Base-by-base conservation (phyloP, 352 stramenopile species). In the Phytophthora macrochlamydospora region DNA sequence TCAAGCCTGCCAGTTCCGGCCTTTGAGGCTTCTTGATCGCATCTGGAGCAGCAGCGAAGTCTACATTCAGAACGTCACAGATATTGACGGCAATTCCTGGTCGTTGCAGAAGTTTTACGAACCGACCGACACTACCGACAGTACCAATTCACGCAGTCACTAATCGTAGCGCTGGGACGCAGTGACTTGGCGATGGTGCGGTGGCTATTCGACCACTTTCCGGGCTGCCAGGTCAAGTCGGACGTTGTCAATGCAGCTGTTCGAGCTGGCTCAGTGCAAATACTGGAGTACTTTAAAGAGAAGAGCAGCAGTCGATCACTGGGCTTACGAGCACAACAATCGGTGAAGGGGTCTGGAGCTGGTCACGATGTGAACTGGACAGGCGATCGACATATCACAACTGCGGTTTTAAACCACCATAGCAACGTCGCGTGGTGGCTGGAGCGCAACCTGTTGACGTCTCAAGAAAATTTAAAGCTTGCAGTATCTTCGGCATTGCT, bases 341-440 rank as follows among this genome's bases (percentile, higher is more conserved):
- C 14, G 14, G 14, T 35, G n/a, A 0, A 35, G 11, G 3, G 45
- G 14, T 52, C 18, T 31, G 35, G 29, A 1, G 38, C 24, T 2
- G 51, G 51, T 0, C 24, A 61, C 6, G n/a, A 3, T 4, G 55
- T 51, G n/a, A 33, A 56, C 35, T 67, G 60, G 60, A 38, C 44
- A 18, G 43, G n/a, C 0, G 18, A 24, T 24, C 14, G 30, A 13
- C 28, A 55, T 37, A 50, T 59, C 5, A 37, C 38, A 9, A 45
- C 62, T 5, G 65, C 59, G 8, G 44, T 69, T 3, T 11, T 35
- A 35, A 37, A 18, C 50, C 46, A 51, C n/a, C 60, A 56, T 4
- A 59, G 46, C 37, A 53, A 54, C 8, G 31, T 75, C 31, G 52
- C 59, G 48, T 59, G 62, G 33, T 75, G 67, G 67, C 42, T 71